These are phyloP conservation scores for Syncephalastrum racemosum DNA, from an alignment of 371 early-diverging fungal species.

Conservation along the genomic window DNA sequence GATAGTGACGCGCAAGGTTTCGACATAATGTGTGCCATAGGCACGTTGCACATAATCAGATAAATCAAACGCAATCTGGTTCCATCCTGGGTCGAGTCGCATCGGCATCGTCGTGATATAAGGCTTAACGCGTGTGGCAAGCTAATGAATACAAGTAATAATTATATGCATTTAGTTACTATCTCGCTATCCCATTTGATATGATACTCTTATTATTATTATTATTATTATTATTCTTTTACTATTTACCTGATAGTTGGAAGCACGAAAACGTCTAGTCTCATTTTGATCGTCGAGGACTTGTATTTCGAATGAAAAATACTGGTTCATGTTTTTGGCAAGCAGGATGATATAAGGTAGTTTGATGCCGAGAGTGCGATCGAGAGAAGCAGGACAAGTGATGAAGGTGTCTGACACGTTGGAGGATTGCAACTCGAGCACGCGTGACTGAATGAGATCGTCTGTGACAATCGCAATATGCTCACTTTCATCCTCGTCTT, in stretches of 20 bases:
- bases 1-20: slow-evolving; percentile 84
- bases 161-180: neutral
- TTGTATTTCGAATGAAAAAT: slow-evolving; percentile 91
- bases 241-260: slow-evolving; percentile 82
- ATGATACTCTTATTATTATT: too few species aligned
- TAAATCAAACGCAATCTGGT: slow-evolving; percentile 89
- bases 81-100: slow-evolving; percentile 95
- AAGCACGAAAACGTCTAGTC: slow-evolving; percentile 79
- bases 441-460: slow-evolving; percentile 79
- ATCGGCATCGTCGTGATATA: slow-evolving; percentile 93
- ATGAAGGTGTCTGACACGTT: slow-evolving; percentile 86
- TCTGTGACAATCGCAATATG: slow-evolving; percentile 75
- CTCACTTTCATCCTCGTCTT: slow-evolving; percentile 14
- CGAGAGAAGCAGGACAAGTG: slow-evolving; percentile 75
- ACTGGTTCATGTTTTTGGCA: slow-evolving; percentile 84
- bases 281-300: slow-evolving; percentile 81
- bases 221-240: too few species aligned
- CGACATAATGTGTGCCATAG: slow-evolving; percentile 89
- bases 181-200: slow-evolving; percentile 2
- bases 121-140: slow-evolving; percentile 79
- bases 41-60: slow-evolving; percentile 83
- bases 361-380: slow-evolving; percentile 89
- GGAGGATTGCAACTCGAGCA: slow-evolving; percentile 78
- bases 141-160: slow-evolving; percentile 33
- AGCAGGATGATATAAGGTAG: slow-evolving; percentile 86